Evolutionary conservation across 805 yeast species (phyloP), one percentile per base, ranked within the genome.

Genomic region (Monosporozyma siamensis): DNA sequence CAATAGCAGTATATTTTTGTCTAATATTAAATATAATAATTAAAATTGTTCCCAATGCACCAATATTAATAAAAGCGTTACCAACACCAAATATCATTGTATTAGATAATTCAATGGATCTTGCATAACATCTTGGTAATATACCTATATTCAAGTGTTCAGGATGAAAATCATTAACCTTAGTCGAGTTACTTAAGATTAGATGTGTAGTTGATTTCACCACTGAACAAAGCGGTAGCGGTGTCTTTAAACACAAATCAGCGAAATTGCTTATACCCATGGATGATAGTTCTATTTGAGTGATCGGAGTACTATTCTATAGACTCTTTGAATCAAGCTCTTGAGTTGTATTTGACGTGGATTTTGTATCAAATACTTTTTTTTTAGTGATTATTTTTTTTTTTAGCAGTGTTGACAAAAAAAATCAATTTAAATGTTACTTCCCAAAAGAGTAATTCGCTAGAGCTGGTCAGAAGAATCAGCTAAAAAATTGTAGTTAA

Each of bases 1-100:
- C 97, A 45, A 92, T 89, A 10, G 97, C 97, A 0, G 98, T 92
- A 59, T 85, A 89, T 67, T 90, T 87, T 45, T 80, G 69, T 58
- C 89, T 71, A 35, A 89, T 78, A 52, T 82, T 80, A 67, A 80
- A 84, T 10, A 88, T 69, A 43, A 89, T 83, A 52, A 87, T 72
- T 39, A 80, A 67, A 29, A 82, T 48, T 34, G 86, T 72, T 6
- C 74, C 64, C 26, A 92, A 64, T 0, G 86, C 77, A 1, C 82
- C 87, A 41, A 90, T 78, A 56, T 89, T 86, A 17, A 88, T 75
- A 58, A 90, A 83, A 6, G 95, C 87, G 48, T 81, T 83, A 23
- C 96, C 97, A 11, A 86, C 70, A 59, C 86, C 86, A 65, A 88
- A 90, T 17, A 90, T 85, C 66, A 86, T 72, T 1, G 97, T 90